Conservation (phyloP, 2,329 filamentous ascomycete species). For the Hymenoscyphus scutula region DNA sequence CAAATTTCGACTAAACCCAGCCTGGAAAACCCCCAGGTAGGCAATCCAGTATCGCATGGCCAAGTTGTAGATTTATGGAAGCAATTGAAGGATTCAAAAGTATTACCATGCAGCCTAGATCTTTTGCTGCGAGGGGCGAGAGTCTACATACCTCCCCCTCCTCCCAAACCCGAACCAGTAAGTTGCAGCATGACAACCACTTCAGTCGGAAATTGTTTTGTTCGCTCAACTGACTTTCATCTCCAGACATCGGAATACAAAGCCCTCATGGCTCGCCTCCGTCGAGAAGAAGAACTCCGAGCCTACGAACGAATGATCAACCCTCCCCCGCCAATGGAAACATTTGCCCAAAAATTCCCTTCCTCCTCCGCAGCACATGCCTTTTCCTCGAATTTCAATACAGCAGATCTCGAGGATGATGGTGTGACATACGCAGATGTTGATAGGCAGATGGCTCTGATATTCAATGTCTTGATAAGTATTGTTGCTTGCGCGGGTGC, state of each 20-base stretch:
- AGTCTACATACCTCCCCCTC: slow-evolving; percentile 76
- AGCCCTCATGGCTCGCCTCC: slow-evolving; percentile 80
- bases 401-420: slow-evolving; percentile 49
- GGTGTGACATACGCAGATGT: slow-evolving; percentile 69
- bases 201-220: slow-evolving; percentile 5
- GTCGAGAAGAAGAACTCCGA: slow-evolving; percentile 76
- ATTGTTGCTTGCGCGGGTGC: slow-evolving; percentile 76
- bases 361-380: slow-evolving; percentile 49
- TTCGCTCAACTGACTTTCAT: slow-evolving; percentile 12
- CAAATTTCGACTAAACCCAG: slow-evolving; percentile 43
- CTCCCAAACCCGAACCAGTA: slow-evolving; percentile 75
- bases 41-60: slow-evolving; percentile 68
- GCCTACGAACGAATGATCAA: slow-evolving; percentile 80
- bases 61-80: slow-evolving; percentile 65
- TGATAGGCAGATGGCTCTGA: slow-evolving; percentile 77
- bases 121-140: slow-evolving; percentile 67
- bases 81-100: slow-evolving; percentile 42
- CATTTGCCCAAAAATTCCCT: slow-evolving; percentile 59
- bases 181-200: slow-evolving; percentile 35
- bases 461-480: slow-evolving; percentile 86
- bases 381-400: slow-evolving; percentile 50
- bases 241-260: slow-evolving; percentile 75
- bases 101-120: slow-evolving; percentile 56
- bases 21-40: slow-evolving; percentile 45
- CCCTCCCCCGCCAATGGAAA: slow-evolving; percentile 53